A percentile compares a stretch with the other conserved stretches of the same genome.
These are phyloP conservation scores for Gossypium lobatum DNA, from an alignment of 441 rosid genomes.

Conservation along the genomic window DNA sequence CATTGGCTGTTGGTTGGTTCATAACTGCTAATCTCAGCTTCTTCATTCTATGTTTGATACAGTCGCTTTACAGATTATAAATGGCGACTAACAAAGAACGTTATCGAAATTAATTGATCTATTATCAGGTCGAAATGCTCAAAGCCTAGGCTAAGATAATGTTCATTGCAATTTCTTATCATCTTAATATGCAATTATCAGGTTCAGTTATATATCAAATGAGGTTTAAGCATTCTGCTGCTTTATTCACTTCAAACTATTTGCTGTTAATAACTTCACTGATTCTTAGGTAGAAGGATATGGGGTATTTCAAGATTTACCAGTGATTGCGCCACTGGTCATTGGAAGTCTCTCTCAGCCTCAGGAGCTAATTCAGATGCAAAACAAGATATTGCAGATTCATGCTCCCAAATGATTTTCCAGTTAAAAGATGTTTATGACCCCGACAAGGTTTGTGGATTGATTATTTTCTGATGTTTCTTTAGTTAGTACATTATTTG, in stretches of 20 bases:
- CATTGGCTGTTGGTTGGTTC: not conserved
- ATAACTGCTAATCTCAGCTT: not conserved
- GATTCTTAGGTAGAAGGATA: conserved; percentile 49
- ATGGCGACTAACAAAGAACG: not conserved
- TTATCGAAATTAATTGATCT: not conserved
- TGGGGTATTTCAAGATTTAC: conserved; percentile 60
- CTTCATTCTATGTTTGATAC: not conserved
- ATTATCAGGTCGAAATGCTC: not conserved
- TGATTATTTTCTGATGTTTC: not conserved
- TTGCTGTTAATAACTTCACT: conserved; percentile 5
- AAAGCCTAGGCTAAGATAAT: not conserved
- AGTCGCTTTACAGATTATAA: not conserved
- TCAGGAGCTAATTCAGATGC: conserved; percentile 45
- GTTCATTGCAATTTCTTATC: not conserved
- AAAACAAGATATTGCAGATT: conserved; percentile 55
- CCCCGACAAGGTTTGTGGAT: conserved; percentile 46
- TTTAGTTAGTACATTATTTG: not conserved
- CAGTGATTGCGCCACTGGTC: conserved; percentile 51
- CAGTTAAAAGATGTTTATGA: conserved; percentile 60
- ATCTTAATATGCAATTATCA: not conserved
- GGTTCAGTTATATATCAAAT: not conserved
- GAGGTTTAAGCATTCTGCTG: not conserved
- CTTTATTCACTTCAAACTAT: not conserved
- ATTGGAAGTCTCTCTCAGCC: conserved; percentile 42
- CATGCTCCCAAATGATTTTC: conserved; percentile 60